Percentiles rank a stretch among this genome's conserved stretches.
These are phyloP conservation scores for Neurospora hispaniola DNA, from an alignment of 495 filamentous ascomycete genomes.

Conservation along the genomic window DNA sequence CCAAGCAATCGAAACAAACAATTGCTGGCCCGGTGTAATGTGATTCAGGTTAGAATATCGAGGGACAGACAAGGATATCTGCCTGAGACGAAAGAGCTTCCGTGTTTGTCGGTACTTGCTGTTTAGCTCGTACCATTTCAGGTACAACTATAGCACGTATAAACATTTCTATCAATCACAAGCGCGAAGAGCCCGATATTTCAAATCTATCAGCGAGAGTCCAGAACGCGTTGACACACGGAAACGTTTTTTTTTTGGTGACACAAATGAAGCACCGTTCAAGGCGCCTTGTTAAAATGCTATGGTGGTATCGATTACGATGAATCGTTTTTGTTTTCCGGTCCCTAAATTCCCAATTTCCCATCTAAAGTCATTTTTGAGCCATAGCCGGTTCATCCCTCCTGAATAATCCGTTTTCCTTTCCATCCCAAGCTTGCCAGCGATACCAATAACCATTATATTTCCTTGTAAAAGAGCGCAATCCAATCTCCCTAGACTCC, in stretches of 20 bases:
- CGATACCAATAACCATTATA: not conserved
- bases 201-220: not conserved
- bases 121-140: not conserved
- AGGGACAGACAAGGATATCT: not conserved
- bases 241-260: not conserved
- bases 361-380: not conserved
- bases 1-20: not conserved
- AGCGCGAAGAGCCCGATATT: not conserved
- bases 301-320: not conserved
- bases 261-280: not conserved
- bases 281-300: not conserved
- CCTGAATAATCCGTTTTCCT: not conserved
- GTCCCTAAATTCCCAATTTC: not conserved
- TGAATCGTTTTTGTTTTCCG: not conserved
- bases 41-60: not conserved
- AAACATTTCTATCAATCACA: not conserved
- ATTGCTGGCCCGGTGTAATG: not conserved
- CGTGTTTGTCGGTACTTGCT: not conserved
- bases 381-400: not conserved
- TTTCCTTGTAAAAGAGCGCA: not conserved
- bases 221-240: not conserved
- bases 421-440: not conserved
- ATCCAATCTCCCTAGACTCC: not conserved
- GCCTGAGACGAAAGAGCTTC: not conserved
- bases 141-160: not conserved